Percentiles rank a stretch among this genome's conserved stretches.
Conservation (phyloP, 179 eudicot species). For the Nepenthes alata region DNA sequence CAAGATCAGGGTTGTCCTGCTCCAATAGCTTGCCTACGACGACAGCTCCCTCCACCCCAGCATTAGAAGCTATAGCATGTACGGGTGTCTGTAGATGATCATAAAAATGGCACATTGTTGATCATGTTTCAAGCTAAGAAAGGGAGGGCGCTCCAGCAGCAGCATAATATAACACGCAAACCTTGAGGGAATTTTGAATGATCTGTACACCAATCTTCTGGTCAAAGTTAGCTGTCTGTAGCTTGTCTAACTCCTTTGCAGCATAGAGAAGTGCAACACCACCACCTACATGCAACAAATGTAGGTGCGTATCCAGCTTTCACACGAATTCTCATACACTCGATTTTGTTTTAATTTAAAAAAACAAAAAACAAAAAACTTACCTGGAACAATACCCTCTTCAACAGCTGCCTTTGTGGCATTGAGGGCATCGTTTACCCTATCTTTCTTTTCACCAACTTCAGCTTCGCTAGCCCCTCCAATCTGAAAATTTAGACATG, state of each 20-base stretch:
- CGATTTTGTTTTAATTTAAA: background rate
- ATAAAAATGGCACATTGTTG: background rate
- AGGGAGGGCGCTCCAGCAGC: background rate
- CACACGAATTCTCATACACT: background rate
- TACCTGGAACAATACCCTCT: slow-evolving; percentile 92
- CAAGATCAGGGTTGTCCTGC: slow-evolving; percentile 78
- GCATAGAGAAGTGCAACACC: slow-evolving; percentile 98
- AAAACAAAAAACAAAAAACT: background rate
- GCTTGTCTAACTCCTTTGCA: slow-evolving; percentile 62
- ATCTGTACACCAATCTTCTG: slow-evolving; percentile 96
- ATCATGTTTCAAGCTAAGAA: background rate
- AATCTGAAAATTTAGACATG: slow-evolving; percentile 29
- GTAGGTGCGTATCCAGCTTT: background rate
- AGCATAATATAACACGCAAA: slow-evolving; percentile 2
- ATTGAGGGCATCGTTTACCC: slow-evolving; percentile 90
- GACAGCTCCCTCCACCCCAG: slow-evolving; percentile 94
- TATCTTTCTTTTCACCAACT: slow-evolving; percentile 94
- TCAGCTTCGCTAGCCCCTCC: slow-evolving; percentile 99
- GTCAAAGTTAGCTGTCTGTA: slow-evolving; percentile 80
- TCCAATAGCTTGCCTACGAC: slow-evolving; percentile 86
- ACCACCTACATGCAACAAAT: slow-evolving; percentile 42
- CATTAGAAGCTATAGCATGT: slow-evolving; percentile 75
- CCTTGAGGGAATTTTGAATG: slow-evolving; percentile 83
- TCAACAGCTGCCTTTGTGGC: slow-evolving; percentile 97
- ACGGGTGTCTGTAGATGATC: slow-evolving; percentile 58